Percentiles rank a stretch among this genome's conserved stretches.
Evolutionary conservation across 148 eudicot species (phyloP).

Genomic region (Beta vulgaris): DNA sequence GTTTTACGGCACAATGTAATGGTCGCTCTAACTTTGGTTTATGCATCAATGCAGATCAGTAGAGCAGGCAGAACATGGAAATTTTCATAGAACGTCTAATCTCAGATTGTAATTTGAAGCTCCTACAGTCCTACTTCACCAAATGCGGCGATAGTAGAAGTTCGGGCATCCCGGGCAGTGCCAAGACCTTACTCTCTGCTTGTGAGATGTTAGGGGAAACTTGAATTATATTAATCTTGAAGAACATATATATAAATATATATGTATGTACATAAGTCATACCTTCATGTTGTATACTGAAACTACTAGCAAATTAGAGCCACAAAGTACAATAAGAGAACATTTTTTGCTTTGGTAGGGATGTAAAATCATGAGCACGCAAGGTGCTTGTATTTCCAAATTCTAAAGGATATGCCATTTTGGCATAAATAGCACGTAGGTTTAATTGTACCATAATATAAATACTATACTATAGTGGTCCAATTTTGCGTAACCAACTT

Average conservation of each 20-base stretch:
- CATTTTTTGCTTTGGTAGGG: background rate
- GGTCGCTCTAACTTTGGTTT: background rate
- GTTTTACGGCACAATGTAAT: background rate
- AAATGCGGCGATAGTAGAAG: background rate
- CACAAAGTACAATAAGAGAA: constrained; percentile 16
- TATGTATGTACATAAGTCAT: constrained; percentile 10
- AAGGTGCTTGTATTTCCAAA: background rate
- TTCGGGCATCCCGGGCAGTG: constrained; percentile 28
- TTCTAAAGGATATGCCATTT: background rate
- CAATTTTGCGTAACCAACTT: background rate
- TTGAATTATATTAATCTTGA: background rate
- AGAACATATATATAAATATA: constrained; percentile 6
- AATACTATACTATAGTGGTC: background rate
- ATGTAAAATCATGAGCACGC: background rate
- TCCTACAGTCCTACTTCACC: background rate
- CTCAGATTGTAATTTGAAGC: background rate
- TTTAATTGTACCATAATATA: no score
- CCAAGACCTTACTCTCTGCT: constrained; percentile 24
- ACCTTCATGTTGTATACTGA: constrained; percentile 3
- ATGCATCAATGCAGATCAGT: constrained; percentile 35
- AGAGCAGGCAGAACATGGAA: constrained; percentile 31
- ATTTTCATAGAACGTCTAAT: constrained; percentile 22
- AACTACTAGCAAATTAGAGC: constrained; percentile 18
- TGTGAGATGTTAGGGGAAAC: constrained; percentile 18
- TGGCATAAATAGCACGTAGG: background rate